Base-by-base conservation (phyloP, 768 basidiomycete species). In the Calocybe indica region DNA sequence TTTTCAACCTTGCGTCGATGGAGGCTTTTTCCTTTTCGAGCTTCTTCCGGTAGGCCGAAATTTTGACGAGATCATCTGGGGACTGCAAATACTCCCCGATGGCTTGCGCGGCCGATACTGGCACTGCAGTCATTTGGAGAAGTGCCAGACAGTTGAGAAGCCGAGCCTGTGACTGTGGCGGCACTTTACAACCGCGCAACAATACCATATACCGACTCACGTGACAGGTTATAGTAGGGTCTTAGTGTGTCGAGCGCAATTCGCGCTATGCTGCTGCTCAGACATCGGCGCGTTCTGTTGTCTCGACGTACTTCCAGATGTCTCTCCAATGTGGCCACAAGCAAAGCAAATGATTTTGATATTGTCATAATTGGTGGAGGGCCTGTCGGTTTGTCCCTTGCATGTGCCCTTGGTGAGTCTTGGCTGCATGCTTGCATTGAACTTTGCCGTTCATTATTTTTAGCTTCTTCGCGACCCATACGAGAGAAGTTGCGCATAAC, bases 1-100 rank as follows among this genome's bases (percentile, higher is more conserved):
- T 85, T 60, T 92, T 88, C 40, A 98, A 80, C 58, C 92, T 79
- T 3, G 86, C 83, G 59, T 96, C 91, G 51, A 98, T 88, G 7
- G 92, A 90, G 0, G 92, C 83, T 67, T 96, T 95, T 67, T 98
- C 95, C 66, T 97, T 97, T 66, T 93, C 86, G 38, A 97, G 78
- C 59, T 94, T 94, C 73, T 94, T 95, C 52, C 92, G 80, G 60
- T 91, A 92, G 0, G 91, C 80, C 1, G 80, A 76, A 32, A 97
- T 80, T 66, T 96, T 96, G 54, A 82, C 71, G 47, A 98, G 85
- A 67, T 96, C 94, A 58, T 95, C 92, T 1, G 93, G 93, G 14
- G 89, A 88, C 57, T 94, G 92, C 7, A 96, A 76, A 59, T 92
- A 86, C 68, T 95, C 92, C 50, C 89, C 87, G 42, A 92, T 79